These are phyloP conservation scores for Hibiscus tridactylites DNA, from an alignment of 345 rosid genomes.

Conservation along the genomic window DNA sequence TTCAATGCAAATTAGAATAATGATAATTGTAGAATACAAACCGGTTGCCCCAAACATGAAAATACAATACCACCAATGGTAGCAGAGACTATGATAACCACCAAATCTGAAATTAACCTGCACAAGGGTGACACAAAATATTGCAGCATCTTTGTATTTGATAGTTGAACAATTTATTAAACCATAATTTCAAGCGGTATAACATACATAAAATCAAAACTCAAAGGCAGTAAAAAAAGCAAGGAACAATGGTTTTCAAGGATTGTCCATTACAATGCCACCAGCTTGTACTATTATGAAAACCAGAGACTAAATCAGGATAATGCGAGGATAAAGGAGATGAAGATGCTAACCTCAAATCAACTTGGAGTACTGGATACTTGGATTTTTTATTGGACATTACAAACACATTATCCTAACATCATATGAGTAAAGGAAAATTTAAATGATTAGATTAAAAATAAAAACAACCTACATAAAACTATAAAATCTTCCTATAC, in stretches of 20 bases:
- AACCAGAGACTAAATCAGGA: neutral
- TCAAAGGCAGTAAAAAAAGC: neutral
- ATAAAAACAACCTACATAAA: neutral
- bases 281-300: neutral
- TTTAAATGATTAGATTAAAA: neutral
- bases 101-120: conserved; percentile 97
- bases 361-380: conserved; percentile 96
- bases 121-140: conserved; percentile 14
- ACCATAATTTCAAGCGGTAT: conserved; percentile 13
- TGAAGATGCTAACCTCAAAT: conserved; percentile 54
- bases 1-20: conserved; percentile 7
- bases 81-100: conserved; percentile 91
- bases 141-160: neutral
- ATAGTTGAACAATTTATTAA: conserved; percentile 8
- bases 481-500: neutral
- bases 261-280: neutral
- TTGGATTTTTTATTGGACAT: conserved; percentile 98
- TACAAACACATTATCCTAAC: conserved; percentile 87
- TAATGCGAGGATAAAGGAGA: neutral
- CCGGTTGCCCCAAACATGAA: conserved; percentile 97
- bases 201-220: conserved; percentile 6
- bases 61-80: conserved; percentile 92
- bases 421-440: conserved; percentile 1
- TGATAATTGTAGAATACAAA: conserved; percentile 29
- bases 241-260: conserved; percentile 1